These are phyloP conservation scores for Amaranthus palmeri DNA, from an alignment of 148 eudicot genomes.

Conservation along the genomic window DNA sequence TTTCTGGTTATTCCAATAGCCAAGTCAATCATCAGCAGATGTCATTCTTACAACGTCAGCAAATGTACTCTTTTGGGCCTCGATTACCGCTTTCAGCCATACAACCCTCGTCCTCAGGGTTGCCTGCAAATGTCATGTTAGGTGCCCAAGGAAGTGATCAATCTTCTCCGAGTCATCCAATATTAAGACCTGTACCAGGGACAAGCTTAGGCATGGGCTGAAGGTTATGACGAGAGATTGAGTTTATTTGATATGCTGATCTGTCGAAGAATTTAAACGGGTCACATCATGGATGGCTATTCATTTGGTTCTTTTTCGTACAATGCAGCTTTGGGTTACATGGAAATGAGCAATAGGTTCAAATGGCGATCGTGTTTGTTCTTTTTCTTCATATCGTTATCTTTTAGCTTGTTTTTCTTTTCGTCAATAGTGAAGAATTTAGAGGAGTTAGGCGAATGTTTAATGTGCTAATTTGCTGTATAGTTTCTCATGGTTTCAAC, in stretches of 20 bases:
- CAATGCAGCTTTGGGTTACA: too few species aligned
- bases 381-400: too few species aligned
- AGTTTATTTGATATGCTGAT: not conserved
- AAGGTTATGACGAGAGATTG: slow-evolving; percentile 11
- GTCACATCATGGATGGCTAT: not conserved
- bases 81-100: slow-evolving; percentile 77
- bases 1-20: slow-evolving; percentile 50
- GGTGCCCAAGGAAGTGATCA: slow-evolving; percentile 49
- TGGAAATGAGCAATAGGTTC: too few species aligned
- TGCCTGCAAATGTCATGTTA: slow-evolving; percentile 48
- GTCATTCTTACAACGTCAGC: slow-evolving; percentile 62
- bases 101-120: slow-evolving; percentile 57
- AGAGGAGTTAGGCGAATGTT: too few species aligned
- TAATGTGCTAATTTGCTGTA: too few species aligned
- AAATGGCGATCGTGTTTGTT: too few species aligned
- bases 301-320: too few species aligned
- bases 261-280: slow-evolving; percentile 2
- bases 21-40: slow-evolving; percentile 57
- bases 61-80: slow-evolving; percentile 70
- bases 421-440: too few species aligned
- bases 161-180: slow-evolving; percentile 49
- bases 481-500: too few species aligned
- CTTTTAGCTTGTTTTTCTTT: too few species aligned
- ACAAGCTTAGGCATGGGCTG: slow-evolving; percentile 68
- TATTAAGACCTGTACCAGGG: slow-evolving; percentile 62